Percentiles rank a stretch among this genome's conserved stretches.
Conservation (phyloP, 2,329 filamentous ascomycete genomes). For the Trichoderma brevicompactum region DNA sequence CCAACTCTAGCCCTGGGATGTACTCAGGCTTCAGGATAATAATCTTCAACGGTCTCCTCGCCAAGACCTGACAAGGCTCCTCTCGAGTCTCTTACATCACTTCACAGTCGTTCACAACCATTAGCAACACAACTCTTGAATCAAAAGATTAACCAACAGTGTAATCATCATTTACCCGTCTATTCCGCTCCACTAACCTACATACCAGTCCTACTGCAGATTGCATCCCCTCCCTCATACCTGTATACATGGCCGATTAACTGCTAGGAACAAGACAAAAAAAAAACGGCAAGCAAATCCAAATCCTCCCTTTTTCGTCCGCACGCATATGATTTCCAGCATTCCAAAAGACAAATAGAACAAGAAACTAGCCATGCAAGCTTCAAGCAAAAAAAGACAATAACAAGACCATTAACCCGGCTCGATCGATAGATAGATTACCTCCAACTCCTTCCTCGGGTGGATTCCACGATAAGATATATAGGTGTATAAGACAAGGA, state of each 20-base stretch:
- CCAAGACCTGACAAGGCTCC: too few species aligned
- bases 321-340: slow-evolving; percentile 14
- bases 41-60: too few species aligned
- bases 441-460: slow-evolving; percentile 15
- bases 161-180: slow-evolving; percentile 22
- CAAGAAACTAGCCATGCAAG: slow-evolving; percentile 13
- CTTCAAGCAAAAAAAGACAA: slow-evolving; percentile 14
- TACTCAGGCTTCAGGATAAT: too few species aligned
- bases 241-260: slow-evolving; percentile 24
- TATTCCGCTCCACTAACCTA: slow-evolving; percentile 21
- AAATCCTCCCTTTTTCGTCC: slow-evolving; percentile 15
- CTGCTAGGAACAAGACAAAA: slow-evolving; percentile 20
- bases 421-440: slow-evolving; percentile 20
- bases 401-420: slow-evolving; percentile 16
- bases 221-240: slow-evolving; percentile 9
- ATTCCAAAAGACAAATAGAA: slow-evolving; percentile 12
- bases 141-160: background rate
- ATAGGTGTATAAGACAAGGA: background rate
- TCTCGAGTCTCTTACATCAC: too few species aligned
- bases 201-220: slow-evolving; percentile 25
- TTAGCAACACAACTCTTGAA: background rate
- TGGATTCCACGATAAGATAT: slow-evolving; percentile 10
- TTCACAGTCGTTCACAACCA: background rate
- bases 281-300: slow-evolving; percentile 1
- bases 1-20: too few species aligned